Evolutionary conservation across 2,329 filamentous ascomycete species (phyloP), one percentile per base, ranked within the genome.

Genomic region (Scytalidium lignicola): DNA sequence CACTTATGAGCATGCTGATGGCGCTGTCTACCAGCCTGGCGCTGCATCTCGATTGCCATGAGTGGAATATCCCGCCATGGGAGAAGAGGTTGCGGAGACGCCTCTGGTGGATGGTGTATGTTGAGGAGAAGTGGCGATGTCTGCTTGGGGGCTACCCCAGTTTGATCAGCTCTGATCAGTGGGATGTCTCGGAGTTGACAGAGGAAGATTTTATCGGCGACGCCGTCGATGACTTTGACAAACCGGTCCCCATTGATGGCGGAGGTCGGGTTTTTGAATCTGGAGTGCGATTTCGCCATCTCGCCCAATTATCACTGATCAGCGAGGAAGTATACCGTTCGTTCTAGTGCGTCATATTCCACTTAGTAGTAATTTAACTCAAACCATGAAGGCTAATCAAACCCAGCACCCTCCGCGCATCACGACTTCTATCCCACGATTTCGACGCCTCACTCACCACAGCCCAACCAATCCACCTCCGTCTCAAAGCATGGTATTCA

Each of bases 301-400:
- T 64, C 26, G 54, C 59, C 21, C 60, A 59, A 37, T 48, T 66
- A 18, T 56, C 63, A 9, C 52, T 55, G 7, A 61, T 67, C 15
- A 63, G 59, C 7, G 63, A 66, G 28, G 55, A 64, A 22, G 61
- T 67, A 12, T 58, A 67, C 43, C 51, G 58, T 21, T 61, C 60
- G 0, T 60, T 66, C 26, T 66, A 66, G 64, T 66, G 48, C 51
- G 63, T 55, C 2, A 9, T 20, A 5, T 19, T 13, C 12, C 21
- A n/a, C 21, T 17, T 8, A 5, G n/a, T 9, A 46, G 7, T 19
- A 13, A 1, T 12, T 17, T 29, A 17, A 5, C 10, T 26, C 20
- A 22, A n/a, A 17, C 46, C 10, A 5, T 26, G 6, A 26, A 26
- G 23, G 10, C 23, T 26, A 17, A 42, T 18, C n/a, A 15, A 15